Evolutionary conservation across 2,329 filamentous ascomycete genomes (phyloP).

Genomic region (Aureobasidium sp.): DNA sequence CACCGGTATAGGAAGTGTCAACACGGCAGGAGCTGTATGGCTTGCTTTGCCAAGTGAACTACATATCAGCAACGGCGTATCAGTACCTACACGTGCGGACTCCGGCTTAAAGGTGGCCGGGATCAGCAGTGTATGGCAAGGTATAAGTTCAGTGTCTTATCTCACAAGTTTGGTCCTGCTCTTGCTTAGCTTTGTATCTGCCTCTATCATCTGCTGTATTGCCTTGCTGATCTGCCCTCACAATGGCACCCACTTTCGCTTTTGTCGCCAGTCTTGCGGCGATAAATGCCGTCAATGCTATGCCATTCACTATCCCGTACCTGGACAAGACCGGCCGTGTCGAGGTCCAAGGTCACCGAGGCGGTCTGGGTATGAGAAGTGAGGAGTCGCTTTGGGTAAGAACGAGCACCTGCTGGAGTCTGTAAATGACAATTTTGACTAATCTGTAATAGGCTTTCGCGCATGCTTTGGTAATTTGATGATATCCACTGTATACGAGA

Average conservation of each 20-base stretch:
- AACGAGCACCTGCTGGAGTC: too few relatives aligned
- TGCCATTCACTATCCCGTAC: slow-evolving; percentile 2
- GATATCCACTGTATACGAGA: too few relatives aligned
- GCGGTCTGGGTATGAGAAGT: neutral
- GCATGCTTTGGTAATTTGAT: neutral
- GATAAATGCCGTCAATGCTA: neutral
- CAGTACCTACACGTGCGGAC: neutral
- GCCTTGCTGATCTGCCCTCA: neutral
- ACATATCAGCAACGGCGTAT: neutral
- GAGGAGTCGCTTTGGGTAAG: slow-evolving; percentile 5
- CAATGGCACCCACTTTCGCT: neutral
- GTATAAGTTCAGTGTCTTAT: neutral
- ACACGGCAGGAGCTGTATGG: neutral
- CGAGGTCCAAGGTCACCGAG: slow-evolving; percentile 5
- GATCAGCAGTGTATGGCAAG: neutral
- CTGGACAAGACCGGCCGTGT: slow-evolving; percentile 1
- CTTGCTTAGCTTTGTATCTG: neutral
- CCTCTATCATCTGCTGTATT: too few relatives aligned
- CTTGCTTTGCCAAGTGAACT: neutral
- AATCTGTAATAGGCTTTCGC: neutral
- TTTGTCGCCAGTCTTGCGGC: neutral
- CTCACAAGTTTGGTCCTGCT: neutral
- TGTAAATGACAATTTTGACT: neutral
- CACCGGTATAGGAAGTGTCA: neutral
- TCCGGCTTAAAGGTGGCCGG: neutral